A percentile compares a stretch with the other conserved stretches of the same genome.
Conservation (phyloP, 2,329 filamentous ascomycete genomes). For the Blumeria graminis region DNA sequence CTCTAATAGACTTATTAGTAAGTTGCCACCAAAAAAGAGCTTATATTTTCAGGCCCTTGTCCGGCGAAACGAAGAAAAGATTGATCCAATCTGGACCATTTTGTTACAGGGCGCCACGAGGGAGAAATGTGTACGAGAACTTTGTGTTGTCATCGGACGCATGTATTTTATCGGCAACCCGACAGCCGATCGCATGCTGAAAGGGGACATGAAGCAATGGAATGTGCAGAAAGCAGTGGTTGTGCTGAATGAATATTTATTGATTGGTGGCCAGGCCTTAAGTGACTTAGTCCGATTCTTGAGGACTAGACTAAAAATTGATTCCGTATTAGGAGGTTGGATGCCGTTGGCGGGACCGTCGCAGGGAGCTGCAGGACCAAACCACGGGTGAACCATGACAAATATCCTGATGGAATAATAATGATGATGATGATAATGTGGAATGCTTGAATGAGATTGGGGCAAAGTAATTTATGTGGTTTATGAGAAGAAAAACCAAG, state of each 20-base stretch:
- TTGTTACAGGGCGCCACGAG: background rate
- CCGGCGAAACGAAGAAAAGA: background rate
- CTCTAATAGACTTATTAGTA: background rate
- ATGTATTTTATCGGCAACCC: background rate
- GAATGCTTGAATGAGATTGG: too few relatives aligned
- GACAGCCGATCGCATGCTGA: background rate
- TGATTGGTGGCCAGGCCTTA: background rate
- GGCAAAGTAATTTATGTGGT: too few relatives aligned
- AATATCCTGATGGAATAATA: too few relatives aligned
- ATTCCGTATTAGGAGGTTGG: background rate
- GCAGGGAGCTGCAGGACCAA: too few relatives aligned
- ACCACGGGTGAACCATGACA: too few relatives aligned
- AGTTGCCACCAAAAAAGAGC: background rate
- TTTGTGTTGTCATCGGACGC: background rate
- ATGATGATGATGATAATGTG: too few relatives aligned
- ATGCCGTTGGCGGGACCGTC: too few relatives aligned
- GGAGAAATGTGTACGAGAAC: background rate
- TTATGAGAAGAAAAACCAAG: too few relatives aligned
- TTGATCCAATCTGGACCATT: background rate
- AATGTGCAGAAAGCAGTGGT: background rate
- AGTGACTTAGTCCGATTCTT: background rate
- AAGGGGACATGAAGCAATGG: background rate
- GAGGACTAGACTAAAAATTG: background rate
- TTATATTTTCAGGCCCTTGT: background rate
- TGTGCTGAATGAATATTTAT: background rate